A percentile compares a stretch with the other conserved stretches of the same genome.
These are phyloP conservation scores for Primulina tabacum DNA, from an alignment of 257 asterid species.

Conservation along the genomic window DNA sequence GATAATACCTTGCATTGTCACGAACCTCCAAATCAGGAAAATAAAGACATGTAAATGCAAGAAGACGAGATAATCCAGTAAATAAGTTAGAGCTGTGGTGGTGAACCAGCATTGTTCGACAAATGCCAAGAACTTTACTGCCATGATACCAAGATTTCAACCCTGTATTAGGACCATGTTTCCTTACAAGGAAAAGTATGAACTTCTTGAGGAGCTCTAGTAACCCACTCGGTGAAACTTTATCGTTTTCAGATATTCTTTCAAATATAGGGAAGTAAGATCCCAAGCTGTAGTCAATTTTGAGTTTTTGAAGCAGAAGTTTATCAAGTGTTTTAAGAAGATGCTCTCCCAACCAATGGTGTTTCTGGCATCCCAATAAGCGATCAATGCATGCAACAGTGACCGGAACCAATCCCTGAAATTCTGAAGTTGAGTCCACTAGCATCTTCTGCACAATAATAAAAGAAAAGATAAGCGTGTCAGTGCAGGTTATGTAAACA, in stretches of 20 bases:
- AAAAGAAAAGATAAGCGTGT: conserved; percentile 26
- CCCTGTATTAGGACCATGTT: conserved; percentile 82
- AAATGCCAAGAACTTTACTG: conserved; percentile 77
- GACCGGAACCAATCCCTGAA: conserved; percentile 73
- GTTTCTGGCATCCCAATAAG: conserved; percentile 66
- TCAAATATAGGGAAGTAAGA: conserved; percentile 74
- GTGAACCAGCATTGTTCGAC: conserved; percentile 81
- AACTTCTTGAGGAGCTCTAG: conserved; percentile 66
- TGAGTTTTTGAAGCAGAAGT: conserved; percentile 70
- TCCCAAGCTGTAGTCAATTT: conserved; percentile 68
- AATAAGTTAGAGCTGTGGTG: conserved; percentile 79
- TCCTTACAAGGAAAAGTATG: conserved; percentile 64
- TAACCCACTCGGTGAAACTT: conserved; percentile 72
- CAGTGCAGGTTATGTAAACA: conserved; percentile 16
- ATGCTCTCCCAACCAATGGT: conserved; percentile 74
- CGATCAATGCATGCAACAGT: conserved; percentile 65
- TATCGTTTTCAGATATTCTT: conserved; percentile 68
- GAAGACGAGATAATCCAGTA: conserved; percentile 64
- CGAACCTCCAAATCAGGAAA: conserved; percentile 98
- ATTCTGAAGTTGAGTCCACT: conserved; percentile 57
- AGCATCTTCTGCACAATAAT: conserved; percentile 57
- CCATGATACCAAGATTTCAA: conserved; percentile 84
- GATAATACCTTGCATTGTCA: conserved; percentile 80
- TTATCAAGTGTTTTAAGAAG: conserved; percentile 69
- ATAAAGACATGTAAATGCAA: conserved; percentile 62